A percentile compares a stretch with the other conserved stretches of the same genome.
These are phyloP conservation scores for Ogataea ramenticola DNA, from an alignment of 805 yeast species.

Conservation along the genomic window DNA sequence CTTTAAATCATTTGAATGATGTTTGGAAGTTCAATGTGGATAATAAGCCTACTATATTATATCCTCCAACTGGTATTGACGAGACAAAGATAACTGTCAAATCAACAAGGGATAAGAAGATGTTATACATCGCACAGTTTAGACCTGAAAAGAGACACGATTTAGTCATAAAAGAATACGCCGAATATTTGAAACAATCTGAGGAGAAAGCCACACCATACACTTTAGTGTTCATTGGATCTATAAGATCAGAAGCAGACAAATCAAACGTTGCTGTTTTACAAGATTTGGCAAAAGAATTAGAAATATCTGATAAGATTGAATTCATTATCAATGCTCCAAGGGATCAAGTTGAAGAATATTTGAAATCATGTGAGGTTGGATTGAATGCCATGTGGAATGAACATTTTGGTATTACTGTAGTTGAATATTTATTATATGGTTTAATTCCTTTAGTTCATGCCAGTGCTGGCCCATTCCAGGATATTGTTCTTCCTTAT, in stretches of 20 bases:
- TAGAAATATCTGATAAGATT: conserved; percentile 10
- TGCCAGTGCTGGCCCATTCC: conserved; percentile 90
- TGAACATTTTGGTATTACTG: conserved; percentile 97
- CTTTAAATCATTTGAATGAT: conserved; percentile 58
- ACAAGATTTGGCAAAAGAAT: conserved; percentile 33
- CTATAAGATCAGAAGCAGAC: conserved; percentile 69
- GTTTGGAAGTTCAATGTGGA: conserved; percentile 52
- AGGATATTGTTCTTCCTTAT: conserved; percentile 73
- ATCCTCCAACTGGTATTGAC: conserved; percentile 88
- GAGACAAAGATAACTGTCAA: conserved; percentile 20
- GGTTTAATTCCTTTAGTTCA: conserved; percentile 88
- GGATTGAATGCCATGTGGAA: conserved; percentile 99
- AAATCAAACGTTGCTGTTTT: conserved; percentile 48
- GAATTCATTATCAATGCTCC: conserved; percentile 69
- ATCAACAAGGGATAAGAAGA: conserved; percentile 26
- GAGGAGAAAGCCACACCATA: conserved; percentile 38
- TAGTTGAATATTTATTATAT: conserved; percentile 83
- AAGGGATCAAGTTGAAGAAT: conserved; percentile 50
- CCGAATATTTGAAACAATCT: conserved; percentile 34
- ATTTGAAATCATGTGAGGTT: conserved; percentile 49
- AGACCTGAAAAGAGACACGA: conserved; percentile 91
- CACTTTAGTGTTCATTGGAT: conserved; percentile 70
- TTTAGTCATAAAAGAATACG: conserved; percentile 58
- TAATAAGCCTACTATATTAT: conserved; percentile 41
- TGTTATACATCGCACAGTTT: conserved; percentile 80